These are phyloP conservation scores for Solanum ahanhuiri DNA, from an alignment of 257 asterid species.

Conservation along the genomic window DNA sequence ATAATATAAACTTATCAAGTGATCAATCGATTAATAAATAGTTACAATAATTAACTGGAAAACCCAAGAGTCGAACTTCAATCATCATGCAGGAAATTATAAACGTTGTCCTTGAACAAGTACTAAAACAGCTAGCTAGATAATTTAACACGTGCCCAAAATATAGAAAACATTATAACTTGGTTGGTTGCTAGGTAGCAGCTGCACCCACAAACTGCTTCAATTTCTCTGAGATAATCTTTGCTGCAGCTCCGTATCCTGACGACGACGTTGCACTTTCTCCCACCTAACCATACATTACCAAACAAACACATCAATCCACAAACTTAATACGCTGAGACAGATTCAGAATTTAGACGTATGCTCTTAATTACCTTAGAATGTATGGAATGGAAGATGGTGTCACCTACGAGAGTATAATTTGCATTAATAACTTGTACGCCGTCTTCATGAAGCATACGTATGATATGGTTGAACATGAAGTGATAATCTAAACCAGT, in stretches of 20 bases:
- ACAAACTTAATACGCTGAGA: neutral
- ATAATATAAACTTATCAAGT: neutral
- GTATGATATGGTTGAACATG: slow-evolving; percentile 36
- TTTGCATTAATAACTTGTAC: slow-evolving; percentile 40
- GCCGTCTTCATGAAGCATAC: slow-evolving; percentile 54
- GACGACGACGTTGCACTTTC: neutral
- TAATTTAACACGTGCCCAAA: neutral
- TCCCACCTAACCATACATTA: neutral
- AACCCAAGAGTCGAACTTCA: neutral
- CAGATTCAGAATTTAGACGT: neutral
- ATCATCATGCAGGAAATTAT: neutral
- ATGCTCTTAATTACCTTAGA: slow-evolving; percentile 29
- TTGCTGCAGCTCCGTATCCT: neutral
- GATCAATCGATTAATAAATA: neutral
- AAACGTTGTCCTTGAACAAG: neutral
- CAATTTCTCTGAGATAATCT: neutral
- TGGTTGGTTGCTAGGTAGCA: neutral
- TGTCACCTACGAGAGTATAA: slow-evolving; percentile 14
- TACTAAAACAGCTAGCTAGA: neutral
- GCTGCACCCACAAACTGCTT: neutral
- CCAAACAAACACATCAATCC: neutral
- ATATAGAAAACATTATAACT: neutral
- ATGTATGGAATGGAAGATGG: slow-evolving; percentile 56
- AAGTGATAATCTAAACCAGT: slow-evolving; percentile 36
- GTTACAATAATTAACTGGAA: neutral